phyloP scores from a whole-genome alignment of 208 protist genomes.

The Tritrichomonas musculus region DNA sequence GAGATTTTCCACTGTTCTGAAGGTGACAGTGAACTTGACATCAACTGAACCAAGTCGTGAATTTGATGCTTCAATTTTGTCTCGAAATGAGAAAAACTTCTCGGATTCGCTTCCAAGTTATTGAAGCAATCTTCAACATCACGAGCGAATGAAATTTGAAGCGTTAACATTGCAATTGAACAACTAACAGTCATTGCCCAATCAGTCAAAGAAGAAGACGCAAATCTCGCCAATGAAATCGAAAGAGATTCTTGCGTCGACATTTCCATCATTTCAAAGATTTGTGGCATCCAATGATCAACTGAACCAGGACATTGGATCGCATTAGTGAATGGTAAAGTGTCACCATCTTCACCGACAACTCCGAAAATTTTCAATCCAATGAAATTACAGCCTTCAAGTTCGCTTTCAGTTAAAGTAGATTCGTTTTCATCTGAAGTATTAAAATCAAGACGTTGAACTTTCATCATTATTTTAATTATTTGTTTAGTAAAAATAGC shows the following conservation, averaged over 20 bases:
- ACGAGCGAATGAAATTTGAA: not conserved
- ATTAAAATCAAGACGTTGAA: not conserved
- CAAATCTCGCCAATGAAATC: not conserved
- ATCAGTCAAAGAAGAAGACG: not conserved
- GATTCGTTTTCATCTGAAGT: not conserved
- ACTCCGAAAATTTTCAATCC: not conserved
- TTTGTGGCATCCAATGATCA: not conserved
- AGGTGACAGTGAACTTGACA: not conserved
- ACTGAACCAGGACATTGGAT: not conserved
- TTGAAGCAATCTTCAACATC: conserved; percentile 32
- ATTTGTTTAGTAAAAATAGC: not conserved
- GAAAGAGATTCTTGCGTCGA: not conserved
- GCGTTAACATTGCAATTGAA: not conserved
- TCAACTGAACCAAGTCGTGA: not conserved
- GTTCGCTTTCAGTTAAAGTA: not conserved
- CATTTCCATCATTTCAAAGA: not conserved
- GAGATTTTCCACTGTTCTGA: not conserved
- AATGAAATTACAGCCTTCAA: not conserved
- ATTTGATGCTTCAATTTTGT: not conserved
- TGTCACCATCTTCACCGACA: not conserved
- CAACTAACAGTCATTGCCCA: not conserved
- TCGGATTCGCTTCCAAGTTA: not conserved
- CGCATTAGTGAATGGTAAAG: not conserved
- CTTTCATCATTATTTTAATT: not conserved
- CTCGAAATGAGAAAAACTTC: not conserved